Evolutionary conservation across 208 protist genomes (phyloP).

Genomic region (Trypanosoma cruzi): DNA sequence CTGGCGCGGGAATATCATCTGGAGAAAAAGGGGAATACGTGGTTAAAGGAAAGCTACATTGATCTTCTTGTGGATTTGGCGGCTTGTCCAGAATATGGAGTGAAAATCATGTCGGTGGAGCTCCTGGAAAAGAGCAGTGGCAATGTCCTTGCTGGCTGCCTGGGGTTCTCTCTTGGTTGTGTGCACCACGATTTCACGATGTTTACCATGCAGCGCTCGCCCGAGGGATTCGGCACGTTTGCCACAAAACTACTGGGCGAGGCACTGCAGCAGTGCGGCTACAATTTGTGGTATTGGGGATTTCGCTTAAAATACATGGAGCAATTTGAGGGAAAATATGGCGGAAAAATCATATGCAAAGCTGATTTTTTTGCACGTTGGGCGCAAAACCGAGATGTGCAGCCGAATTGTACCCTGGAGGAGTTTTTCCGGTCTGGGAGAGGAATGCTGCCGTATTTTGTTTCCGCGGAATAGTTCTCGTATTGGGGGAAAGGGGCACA

Average conservation of each 20-base stretch:
- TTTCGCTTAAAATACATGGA: slow-evolving; percentile 66
- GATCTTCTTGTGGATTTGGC: slow-evolving; percentile 28
- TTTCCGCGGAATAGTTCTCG: not conserved
- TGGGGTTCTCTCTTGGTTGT: slow-evolving; percentile 54
- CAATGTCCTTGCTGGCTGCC: slow-evolving; percentile 59
- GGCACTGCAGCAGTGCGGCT: slow-evolving; percentile 72
- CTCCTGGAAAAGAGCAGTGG: slow-evolving; percentile 36
- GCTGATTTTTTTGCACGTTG: slow-evolving; percentile 55
- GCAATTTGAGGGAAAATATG: slow-evolving; percentile 56
- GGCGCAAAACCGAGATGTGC: slow-evolving; percentile 34
- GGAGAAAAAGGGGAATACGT: slow-evolving; percentile 26
- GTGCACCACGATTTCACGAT: slow-evolving; percentile 85
- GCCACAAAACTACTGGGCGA: slow-evolving; percentile 72
- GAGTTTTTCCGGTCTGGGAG: slow-evolving; percentile 41
- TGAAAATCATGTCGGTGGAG: slow-evolving; percentile 50
- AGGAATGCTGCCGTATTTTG: slow-evolving; percentile 47
- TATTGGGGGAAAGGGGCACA: not conserved
- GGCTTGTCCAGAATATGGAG: slow-evolving; percentile 13
- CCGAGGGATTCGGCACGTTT: slow-evolving; percentile 47
- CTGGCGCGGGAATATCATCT: slow-evolving; percentile 53
- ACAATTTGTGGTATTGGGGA: slow-evolving; percentile 85
- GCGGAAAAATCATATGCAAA: slow-evolving; percentile 35
- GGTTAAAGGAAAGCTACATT: slow-evolving; percentile 35
- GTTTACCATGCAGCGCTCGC: slow-evolving; percentile 45
- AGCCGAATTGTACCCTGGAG: slow-evolving; percentile 31